Conservation (phyloP, 352 stramenopile species). For the Phytophthora megakarya region DNA sequence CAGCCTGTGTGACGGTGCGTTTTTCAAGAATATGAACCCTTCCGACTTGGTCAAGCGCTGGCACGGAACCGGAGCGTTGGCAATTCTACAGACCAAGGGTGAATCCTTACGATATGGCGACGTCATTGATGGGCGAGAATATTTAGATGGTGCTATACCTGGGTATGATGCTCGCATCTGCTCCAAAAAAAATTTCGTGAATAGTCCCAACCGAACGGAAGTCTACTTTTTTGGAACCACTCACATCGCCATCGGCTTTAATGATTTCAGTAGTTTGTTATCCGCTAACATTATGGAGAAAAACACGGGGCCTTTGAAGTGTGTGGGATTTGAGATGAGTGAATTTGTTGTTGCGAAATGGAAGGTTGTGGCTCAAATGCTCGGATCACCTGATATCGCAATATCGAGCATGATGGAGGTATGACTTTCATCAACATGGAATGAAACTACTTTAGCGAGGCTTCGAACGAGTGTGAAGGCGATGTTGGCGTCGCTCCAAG, state of each 20-base stretch:
- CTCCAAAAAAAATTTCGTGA: conserved; percentile 38
- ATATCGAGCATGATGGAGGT: conserved; percentile 30
- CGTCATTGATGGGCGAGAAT: conserved; percentile 19
- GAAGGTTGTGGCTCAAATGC: conserved; percentile 33
- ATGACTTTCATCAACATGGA: conserved; percentile 33
- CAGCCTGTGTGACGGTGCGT: too few species aligned
- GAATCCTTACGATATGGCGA: conserved; percentile 11
- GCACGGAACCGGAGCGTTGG: background rate
- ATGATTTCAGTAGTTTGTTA: conserved; percentile 35
- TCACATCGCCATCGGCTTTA: conserved; percentile 40
- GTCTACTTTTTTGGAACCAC: conserved; percentile 34
- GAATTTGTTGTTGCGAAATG: conserved; percentile 32
- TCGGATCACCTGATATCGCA: conserved; percentile 5
- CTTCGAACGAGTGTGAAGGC: conserved; percentile 17
- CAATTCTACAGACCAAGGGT: background rate
- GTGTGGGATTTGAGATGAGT: conserved; percentile 35
- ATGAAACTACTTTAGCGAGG: conserved; percentile 11
- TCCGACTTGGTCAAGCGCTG: too few species aligned
- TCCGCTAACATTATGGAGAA: conserved; percentile 10
- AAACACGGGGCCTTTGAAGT: conserved; percentile 9
- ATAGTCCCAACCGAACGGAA: conserved; percentile 28
- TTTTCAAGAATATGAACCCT: too few species aligned
- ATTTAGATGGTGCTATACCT: background rate
- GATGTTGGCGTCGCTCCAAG: conserved; percentile 8
- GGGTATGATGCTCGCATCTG: conserved; percentile 32